Percentiles rank a stretch among this genome's conserved stretches.
phyloP scores from a whole-genome alignment of 2,329 filamentous ascomycete species.

The Passalora sequoiae region DNA sequence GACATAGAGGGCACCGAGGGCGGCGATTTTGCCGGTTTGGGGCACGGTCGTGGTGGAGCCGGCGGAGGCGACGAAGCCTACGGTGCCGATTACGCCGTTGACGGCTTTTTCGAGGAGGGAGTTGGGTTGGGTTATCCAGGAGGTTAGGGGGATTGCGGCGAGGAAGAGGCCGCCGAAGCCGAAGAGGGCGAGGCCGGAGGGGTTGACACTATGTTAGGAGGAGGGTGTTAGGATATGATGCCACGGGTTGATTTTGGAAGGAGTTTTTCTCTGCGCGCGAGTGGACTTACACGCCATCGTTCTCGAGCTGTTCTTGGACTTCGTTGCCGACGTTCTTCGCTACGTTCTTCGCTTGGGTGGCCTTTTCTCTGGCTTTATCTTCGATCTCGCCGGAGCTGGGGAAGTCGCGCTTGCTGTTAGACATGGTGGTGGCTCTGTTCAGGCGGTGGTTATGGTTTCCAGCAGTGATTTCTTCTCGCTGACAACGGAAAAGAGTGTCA shows the following conservation, averaged over 20 bases:
- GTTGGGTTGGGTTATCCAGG: constrained; percentile 25
- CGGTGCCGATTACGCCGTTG: constrained; percentile 23
- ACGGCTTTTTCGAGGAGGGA: constrained; percentile 26
- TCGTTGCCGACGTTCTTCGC: constrained; percentile 2
- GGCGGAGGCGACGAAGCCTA: constrained; percentile 24
- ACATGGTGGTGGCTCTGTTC: not conserved
- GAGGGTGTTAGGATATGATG: not conserved
- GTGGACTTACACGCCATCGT: constrained; percentile 29
- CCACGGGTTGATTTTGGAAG: not conserved
- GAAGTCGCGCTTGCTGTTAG: not conserved
- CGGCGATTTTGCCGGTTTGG: constrained; percentile 27
- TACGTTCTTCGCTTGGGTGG: constrained; percentile 1
- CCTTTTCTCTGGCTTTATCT: constrained; percentile 2
- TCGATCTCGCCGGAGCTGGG: not conserved
- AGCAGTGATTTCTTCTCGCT: not conserved
- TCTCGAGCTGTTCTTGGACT: constrained; percentile 15
- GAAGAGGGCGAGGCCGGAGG: constrained; percentile 24
- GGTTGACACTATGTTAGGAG: constrained; percentile 24
- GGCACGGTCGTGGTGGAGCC: constrained; percentile 17
- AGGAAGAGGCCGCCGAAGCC: constrained; percentile 28
- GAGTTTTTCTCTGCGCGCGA: no score
- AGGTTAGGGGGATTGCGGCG: constrained; percentile 28
- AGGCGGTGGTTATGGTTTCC: no score
- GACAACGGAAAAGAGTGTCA: not conserved
- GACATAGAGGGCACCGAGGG: constrained; percentile 27